Evolutionary conservation across 2,329 filamentous ascomycete genomes (phyloP).

Genomic region (Colletotrichum neosansevieriae): DNA sequence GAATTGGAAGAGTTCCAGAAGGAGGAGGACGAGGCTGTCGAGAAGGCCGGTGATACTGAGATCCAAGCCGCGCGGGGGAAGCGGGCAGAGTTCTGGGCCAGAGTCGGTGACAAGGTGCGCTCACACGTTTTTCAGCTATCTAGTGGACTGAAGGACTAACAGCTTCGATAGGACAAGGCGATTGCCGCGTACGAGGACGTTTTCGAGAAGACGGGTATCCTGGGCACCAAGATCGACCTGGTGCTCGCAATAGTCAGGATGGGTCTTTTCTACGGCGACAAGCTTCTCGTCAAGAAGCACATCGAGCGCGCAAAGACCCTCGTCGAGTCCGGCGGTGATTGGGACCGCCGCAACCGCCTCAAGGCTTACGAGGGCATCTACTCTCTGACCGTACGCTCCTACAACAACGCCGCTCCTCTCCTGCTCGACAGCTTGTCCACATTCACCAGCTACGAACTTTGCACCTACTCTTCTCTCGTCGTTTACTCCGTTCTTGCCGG

Average conservation of each 20-base stretch:
- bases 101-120: constrained; percentile 92
- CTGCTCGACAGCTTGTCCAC: constrained; percentile 97
- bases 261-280: constrained; percentile 96
- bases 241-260: constrained; percentile 96
- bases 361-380: constrained; percentile 99
- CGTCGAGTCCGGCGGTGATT: constrained; percentile 95
- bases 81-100: constrained; percentile 94
- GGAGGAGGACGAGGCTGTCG: constrained; percentile 92
- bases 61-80: constrained; percentile 93
- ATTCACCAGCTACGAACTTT: constrained; percentile 98
- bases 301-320: constrained; percentile 89
- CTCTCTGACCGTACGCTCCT: constrained; percentile 90
- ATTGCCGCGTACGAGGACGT: constrained; percentile 92
- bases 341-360: constrained; percentile 96
- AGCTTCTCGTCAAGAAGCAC: constrained; percentile 91
- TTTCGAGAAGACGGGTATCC: constrained; percentile 96
- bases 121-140: background rate
- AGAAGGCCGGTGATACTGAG: constrained; percentile 97
- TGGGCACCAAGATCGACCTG: constrained; percentile 97
- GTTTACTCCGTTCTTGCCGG: constrained; percentile 96
- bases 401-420: constrained; percentile 89
- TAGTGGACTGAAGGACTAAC: constrained; percentile 31
- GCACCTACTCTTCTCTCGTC: constrained; percentile 94
- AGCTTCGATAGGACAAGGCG: constrained; percentile 80
- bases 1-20: constrained; percentile 83